A percentile compares a stretch with the other conserved stretches of the same genome.
phyloP scores from a whole-genome alignment of 345 rosid species.

The Aquilaria malaccensis region DNA sequence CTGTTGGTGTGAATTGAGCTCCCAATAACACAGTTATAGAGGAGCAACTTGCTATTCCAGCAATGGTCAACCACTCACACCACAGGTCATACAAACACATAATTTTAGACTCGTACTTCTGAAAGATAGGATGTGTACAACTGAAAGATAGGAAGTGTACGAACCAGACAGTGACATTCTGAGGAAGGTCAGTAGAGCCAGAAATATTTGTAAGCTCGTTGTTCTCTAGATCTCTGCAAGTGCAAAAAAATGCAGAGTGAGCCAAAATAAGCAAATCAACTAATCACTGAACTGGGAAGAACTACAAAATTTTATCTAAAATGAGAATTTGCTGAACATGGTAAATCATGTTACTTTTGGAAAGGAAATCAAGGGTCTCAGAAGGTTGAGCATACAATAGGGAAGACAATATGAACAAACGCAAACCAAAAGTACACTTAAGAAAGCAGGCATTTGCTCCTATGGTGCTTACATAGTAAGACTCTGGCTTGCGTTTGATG shows the following conservation, averaged over 20 bases:
- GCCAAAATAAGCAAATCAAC: slow-evolving; percentile 3
- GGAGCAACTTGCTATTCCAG: too few species aligned
- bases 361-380: not conserved
- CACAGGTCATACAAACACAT: too few species aligned
- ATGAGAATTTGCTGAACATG: slow-evolving; percentile 1
- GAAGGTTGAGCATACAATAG: not conserved
- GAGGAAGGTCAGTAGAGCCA: slow-evolving; percentile 52
- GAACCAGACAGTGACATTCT: slow-evolving; percentile 74
- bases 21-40: too few species aligned
- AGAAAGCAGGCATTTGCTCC: not conserved
- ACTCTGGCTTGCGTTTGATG: slow-evolving; percentile 39
- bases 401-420: not conserved
- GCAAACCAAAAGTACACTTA: not conserved
- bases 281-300: not conserved
- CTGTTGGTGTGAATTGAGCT: too few species aligned
- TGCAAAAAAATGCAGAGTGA: slow-evolving; percentile 12
- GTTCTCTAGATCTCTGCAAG: slow-evolving; percentile 74
- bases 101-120: too few species aligned
- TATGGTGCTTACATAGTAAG: slow-evolving; percentile 55
- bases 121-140: too few species aligned
- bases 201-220: slow-evolving; percentile 51
- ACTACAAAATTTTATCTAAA: too few species aligned
- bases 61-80: too few species aligned
- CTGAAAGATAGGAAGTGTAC: slow-evolving; percentile 1
- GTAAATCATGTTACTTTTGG: slow-evolving; percentile 1